Conservation (phyloP, 306 rosid species). For the Amphicarpaea edgeworthii region DNA sequence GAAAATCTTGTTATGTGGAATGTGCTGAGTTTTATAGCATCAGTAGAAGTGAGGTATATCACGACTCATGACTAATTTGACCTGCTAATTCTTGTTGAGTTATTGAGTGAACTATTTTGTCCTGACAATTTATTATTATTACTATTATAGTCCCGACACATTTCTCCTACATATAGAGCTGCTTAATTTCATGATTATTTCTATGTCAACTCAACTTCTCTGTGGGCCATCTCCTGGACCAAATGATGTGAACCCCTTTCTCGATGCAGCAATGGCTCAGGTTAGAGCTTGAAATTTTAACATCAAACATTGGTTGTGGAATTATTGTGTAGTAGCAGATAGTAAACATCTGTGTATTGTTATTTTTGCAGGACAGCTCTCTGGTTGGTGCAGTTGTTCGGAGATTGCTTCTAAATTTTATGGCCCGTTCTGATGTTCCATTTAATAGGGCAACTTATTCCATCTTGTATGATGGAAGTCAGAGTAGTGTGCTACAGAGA, state of each 20-base stretch:
- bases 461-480: slow-evolving; percentile 75
- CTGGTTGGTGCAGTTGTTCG: slow-evolving; percentile 74
- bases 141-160: slow-evolving; percentile 60
- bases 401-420: slow-evolving; percentile 77
- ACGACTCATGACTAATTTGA: slow-evolving; percentile 42
- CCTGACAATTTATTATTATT: slow-evolving; percentile 53
- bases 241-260: slow-evolving; percentile 83
- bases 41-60: slow-evolving; percentile 87
- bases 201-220: slow-evolving; percentile 97
- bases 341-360: slow-evolving; percentile 40
- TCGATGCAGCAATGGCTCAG: slow-evolving; percentile 95
- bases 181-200: slow-evolving; percentile 90
- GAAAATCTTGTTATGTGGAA: slow-evolving; percentile 73
- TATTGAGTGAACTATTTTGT: slow-evolving; percentile 32
- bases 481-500: slow-evolving; percentile 88
- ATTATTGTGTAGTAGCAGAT: slow-evolving; percentile 35
- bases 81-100: slow-evolving; percentile 46
- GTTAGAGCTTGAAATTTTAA: slow-evolving; percentile 58
- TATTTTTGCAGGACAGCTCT: slow-evolving; percentile 81
- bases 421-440: slow-evolving; percentile 60
- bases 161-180: slow-evolving; percentile 87
- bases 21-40: slow-evolving; percentile 79
- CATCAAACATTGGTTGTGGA: slow-evolving; percentile 31
- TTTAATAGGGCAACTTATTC: slow-evolving; percentile 70
- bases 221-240: slow-evolving; percentile 96